Evolutionary conservation across 805 yeast genomes (phyloP).

Genomic region (Nakazawaea ernobii): DNA sequence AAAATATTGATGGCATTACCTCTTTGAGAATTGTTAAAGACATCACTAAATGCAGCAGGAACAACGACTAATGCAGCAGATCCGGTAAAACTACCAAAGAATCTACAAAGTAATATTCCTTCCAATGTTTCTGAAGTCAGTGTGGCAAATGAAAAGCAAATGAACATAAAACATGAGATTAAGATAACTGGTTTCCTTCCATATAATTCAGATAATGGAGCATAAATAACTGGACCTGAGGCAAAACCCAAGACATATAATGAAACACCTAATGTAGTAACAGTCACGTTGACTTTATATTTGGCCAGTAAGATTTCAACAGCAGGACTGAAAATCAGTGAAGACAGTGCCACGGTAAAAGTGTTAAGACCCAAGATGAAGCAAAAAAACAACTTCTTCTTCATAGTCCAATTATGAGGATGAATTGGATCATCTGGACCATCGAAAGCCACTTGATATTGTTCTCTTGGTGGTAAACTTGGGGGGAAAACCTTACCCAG

Average conservation of each 20-base stretch:
- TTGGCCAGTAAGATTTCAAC: conserved; percentile 38
- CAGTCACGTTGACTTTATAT: conserved; percentile 59
- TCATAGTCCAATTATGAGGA: conserved; percentile 71
- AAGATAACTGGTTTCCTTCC: conserved; percentile 67
- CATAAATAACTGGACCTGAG: conserved; percentile 86
- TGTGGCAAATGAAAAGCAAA: conserved; percentile 60
- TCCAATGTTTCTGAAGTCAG: conserved; percentile 79
- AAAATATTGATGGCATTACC: conserved; percentile 74
- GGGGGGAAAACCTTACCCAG: conserved; percentile 61
- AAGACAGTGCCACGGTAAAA: conserved; percentile 59
- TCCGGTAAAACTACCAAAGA: conserved; percentile 76
- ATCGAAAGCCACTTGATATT: conserved; percentile 65
- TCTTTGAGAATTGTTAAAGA: conserved; percentile 58
- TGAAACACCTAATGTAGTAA: conserved; percentile 71
- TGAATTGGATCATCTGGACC: conserved; percentile 76
- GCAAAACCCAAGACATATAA: conserved; percentile 89
- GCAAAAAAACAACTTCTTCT: conserved; percentile 39
- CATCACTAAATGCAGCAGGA: conserved; percentile 83
- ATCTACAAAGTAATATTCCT: conserved; percentile 70
- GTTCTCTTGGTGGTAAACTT: conserved; percentile 43
- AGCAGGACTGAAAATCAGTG: conserved; percentile 72
- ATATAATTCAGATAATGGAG: conserved; percentile 75
- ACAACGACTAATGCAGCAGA: conserved; percentile 82
- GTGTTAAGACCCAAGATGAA: conserved; percentile 37
- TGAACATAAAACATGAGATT: conserved; percentile 49